Base-by-base conservation (phyloP, 1,284 basidiomycete genomes). In the Porodaedalea pini region DNA sequence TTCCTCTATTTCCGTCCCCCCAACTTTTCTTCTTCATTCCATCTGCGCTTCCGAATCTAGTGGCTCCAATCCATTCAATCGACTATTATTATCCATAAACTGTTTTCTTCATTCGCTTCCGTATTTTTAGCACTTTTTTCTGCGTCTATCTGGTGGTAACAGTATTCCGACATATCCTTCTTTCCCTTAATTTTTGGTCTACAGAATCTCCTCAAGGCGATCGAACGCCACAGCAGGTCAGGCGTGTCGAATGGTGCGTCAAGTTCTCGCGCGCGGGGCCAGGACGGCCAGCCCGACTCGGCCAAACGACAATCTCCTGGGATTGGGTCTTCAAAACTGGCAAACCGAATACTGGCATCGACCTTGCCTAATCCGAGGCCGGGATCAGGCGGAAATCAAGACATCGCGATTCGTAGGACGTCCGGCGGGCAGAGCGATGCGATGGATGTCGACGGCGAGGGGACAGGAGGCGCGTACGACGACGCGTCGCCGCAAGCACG, bases 401-500 rank as follows among this genome's bases (percentile, higher is more conserved):
- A 19, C 3, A 41, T 54, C n/a, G 40, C 51, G 29, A 15, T 54
- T 4, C 36, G 29, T 10, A 31, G 51, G 7, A 39, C 51, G 2
- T 15, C 25, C 13, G 27, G 19, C 34, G 15, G 11, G 29, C 31
- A 23, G 23, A 8, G 34, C 19, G 36, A 32, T 19, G 47, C 15
- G 23, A 48, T 41, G 54, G 47, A 50, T 37, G 27, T 50, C 4
- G 36, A 51, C 45, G 39, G 25, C 5, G 44, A 55, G 13, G 32
- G 25, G 21, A 17, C n/a, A 17, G 21, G 21, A 34, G 65, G 62
- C 44, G 48, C 54, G 47, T 45, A 58, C 36, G 54, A 55, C 11
- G n/a, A 56, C 34, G 69, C 32, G 63, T 65, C 45, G 63, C 64
- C 29, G 13, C 68, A 67, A 6, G 67, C 70, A 25, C 58, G 65